phyloP scores from a whole-genome alignment of 768 basidiomycete genomes.

The Podaxis carcinomalis region DNA sequence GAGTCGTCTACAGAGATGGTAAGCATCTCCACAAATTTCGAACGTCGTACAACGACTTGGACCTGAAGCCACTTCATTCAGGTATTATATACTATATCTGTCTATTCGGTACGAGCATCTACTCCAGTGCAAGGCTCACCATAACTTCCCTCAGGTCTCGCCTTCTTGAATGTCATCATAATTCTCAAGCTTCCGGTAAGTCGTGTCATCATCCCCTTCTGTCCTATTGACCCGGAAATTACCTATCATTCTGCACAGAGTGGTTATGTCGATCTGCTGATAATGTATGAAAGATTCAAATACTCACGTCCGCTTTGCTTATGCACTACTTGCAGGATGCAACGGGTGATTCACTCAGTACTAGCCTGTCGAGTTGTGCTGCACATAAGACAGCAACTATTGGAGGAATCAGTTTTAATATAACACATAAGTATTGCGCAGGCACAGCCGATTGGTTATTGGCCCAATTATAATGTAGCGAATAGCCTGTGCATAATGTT shows the following conservation, averaged over 20 bases:
- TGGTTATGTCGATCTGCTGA: neutral
- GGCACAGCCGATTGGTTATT: too few species aligned
- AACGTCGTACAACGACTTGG: too few species aligned
- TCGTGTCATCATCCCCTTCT: too few species aligned
- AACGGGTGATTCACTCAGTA: neutral
- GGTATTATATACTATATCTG: slow-evolving; percentile 4
- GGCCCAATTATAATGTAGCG: too few species aligned
- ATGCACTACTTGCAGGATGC: neutral
- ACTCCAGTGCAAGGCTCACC: too few species aligned
- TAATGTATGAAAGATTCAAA: neutral
- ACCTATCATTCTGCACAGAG: neutral
- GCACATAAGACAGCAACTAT: slow-evolving; percentile 1
- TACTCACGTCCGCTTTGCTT: neutral
- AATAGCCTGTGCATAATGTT: too few species aligned
- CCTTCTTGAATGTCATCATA: neutral
- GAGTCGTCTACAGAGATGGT: slow-evolving; percentile 6
- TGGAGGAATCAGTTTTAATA: neutral
- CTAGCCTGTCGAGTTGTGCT: slow-evolving; percentile 5
- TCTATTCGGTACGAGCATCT: neutral
- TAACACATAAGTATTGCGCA: too few species aligned
- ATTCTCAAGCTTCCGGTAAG: neutral
- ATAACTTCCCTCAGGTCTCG: neutral
- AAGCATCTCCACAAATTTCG: neutral
- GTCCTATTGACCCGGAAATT: too few species aligned
- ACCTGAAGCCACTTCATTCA: neutral